phyloP scores from a whole-genome alignment of 352 stramenopile species.

The Thalassiosira exigua region DNA sequence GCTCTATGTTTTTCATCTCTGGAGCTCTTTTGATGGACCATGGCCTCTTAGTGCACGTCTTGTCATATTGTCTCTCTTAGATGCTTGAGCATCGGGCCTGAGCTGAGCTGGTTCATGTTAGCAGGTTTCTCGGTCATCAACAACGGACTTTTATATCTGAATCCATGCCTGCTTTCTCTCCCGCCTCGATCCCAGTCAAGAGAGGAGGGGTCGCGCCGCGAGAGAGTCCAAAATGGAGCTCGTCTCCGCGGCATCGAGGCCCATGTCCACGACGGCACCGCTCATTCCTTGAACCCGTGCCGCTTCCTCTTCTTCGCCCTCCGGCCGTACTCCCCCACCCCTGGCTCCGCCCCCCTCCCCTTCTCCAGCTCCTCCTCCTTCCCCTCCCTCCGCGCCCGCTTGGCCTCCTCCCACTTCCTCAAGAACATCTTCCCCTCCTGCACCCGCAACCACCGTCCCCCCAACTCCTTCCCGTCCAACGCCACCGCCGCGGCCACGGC shows the following conservation, averaged over 20 bases:
- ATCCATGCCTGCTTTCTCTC: too few relatives aligned
- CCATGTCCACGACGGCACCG: too few relatives aligned
- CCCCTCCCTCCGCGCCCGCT: constrained; percentile 35
- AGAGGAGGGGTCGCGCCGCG: constrained; percentile 3
- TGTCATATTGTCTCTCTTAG: too few relatives aligned
- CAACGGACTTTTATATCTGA: too few relatives aligned
- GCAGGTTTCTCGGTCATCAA: too few relatives aligned
- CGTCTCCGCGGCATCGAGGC: not conserved
- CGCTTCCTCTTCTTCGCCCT: constrained; percentile 67
- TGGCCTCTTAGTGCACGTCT: too few relatives aligned
- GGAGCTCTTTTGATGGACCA: too few relatives aligned
- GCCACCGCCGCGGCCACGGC: constrained; percentile 67
- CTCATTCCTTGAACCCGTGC: constrained; percentile 47
- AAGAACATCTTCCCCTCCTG: constrained; percentile 79
- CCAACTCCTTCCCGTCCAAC: constrained; percentile 65
- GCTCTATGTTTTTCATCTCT: too few relatives aligned
- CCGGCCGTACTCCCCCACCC: constrained; percentile 65
- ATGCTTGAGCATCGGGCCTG: too few relatives aligned
- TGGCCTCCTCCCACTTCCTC: constrained; percentile 65
- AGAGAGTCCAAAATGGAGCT: not conserved
- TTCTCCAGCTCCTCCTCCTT: constrained; percentile 21
- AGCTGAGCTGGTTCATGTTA: too few relatives aligned
- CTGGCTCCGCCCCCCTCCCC: constrained; percentile 3
- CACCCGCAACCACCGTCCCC: constrained; percentile 69
- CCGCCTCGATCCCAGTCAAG: not conserved